Base-by-base conservation (phyloP, 192 early-diverging fungal species). In the Glomus cerebriforme region DNA sequence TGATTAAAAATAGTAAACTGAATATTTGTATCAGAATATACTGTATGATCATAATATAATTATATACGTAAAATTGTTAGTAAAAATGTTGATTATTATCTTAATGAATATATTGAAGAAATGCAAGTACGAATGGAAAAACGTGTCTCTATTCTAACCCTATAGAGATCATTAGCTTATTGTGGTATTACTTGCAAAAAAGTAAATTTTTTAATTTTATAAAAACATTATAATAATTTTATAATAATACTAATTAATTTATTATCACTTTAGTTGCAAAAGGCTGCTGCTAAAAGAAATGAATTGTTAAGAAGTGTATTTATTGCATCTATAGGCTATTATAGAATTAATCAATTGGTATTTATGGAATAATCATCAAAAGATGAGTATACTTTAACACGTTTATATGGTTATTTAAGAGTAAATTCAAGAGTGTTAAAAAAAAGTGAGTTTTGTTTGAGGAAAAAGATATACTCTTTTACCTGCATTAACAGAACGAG, bases 171-270 rank as follows among this genome's bases (percentile, higher is more conserved):
- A 12, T 59, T 73, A 58, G 24, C 26, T 6, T 73, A 59, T 22
- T 59, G 43, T 59, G 54, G 17, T 4, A 73, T 73, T 54, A 54
- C 72, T 54, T 13, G 54, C 19, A 73, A 73, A 73, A 73, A 73
- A 22, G 72, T 73, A 39, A 27, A 10, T 37, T 37, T 37, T 35
- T 24, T 59, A 17, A 49, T 17, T 73, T 29, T 47, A 49, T 27
- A 24, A 12, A 59, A 24, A 17, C 1, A 37, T 37, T 37, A 7
- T 37, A 37, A 37, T 37, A 6, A 7, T 37, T 37, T 6, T 37
- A 6, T 37, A 37, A 37, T 37, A 37, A 37, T 6, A 37, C 37
- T 59, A 49, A 73, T 59, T 7, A 37, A 37, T 37, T 27, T 3
- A 58, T 31, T 73, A 49, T 34, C n/a, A 32, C 15, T 73, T 31